Conservation (phyloP, 148 eudicot genomes). For the Rhododendron ferrugineum region DNA sequence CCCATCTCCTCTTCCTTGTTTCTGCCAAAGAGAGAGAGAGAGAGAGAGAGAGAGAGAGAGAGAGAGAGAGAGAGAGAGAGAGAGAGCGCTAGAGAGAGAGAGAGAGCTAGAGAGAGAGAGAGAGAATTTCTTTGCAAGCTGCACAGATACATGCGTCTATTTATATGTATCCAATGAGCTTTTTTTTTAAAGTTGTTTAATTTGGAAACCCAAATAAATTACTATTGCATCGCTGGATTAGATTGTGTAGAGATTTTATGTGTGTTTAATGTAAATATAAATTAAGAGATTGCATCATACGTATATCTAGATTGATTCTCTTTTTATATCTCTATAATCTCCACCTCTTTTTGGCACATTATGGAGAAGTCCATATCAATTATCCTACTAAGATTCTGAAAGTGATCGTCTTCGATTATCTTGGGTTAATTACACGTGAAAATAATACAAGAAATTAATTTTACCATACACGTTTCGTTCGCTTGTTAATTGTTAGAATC, state of each 20-base stretch:
- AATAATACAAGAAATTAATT: background rate
- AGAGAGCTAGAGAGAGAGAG: background rate
- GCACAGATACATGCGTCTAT: background rate
- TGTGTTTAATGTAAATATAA: background rate
- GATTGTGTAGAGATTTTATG: slow-evolving; percentile 24
- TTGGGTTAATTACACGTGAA: background rate
- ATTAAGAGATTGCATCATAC: slow-evolving; percentile 5
- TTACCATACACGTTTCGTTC: background rate
- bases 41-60: background rate
- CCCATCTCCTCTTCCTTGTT: slow-evolving; percentile 29
- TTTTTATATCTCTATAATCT: background rate
- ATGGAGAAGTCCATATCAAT: slow-evolving; percentile 19
- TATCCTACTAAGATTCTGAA: background rate
- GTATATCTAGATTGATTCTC: slow-evolving; percentile 18
- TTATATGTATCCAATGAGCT: background rate
- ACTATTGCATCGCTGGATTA: slow-evolving; percentile 39
- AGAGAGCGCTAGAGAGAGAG: background rate
- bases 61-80: background rate
- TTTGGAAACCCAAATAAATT: background rate
- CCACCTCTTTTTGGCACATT: slow-evolving; percentile 4
- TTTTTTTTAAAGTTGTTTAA: slow-evolving; percentile 8
- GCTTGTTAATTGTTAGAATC: background rate
- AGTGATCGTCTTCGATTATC: background rate
- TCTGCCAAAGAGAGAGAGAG: background rate
- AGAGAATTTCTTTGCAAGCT: slow-evolving; percentile 5